A percentile compares a stretch with the other conserved stretches of the same genome.
phyloP scores from a whole-genome alignment of 495 filamentous ascomycete genomes.

The Echria macrotheca region DNA sequence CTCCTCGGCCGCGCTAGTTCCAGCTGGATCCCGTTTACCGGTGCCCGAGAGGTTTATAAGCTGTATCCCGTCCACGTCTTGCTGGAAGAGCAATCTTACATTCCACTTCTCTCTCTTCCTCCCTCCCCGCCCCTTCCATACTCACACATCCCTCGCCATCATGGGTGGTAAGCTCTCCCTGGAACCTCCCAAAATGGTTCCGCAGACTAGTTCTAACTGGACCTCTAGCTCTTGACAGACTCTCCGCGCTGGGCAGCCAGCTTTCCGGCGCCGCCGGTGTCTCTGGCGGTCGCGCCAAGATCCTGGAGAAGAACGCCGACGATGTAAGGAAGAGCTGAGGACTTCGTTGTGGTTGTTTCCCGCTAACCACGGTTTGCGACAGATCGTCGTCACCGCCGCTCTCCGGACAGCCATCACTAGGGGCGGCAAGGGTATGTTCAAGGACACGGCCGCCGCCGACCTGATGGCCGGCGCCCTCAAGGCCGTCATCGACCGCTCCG shows the following conservation, averaged over 20 bases:
- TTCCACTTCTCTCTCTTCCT: background rate
- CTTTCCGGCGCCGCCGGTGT: constrained; percentile 32
- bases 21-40: no score
- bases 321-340: constrained; percentile 33
- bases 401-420: constrained; percentile 89
- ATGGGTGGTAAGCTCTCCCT: constrained; percentile 29
- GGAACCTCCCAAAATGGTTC: no score
- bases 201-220: no score
- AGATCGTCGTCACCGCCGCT: constrained; percentile 88
- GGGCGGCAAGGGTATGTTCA: constrained; percentile 89
- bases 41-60: no score
- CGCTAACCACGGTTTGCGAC: background rate
- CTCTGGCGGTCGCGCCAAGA: constrained; percentile 38
- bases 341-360: constrained; percentile 6
- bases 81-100: background rate
- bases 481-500: constrained; percentile 73
- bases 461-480: constrained; percentile 79
- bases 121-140: background rate
- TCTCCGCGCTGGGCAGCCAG: constrained; percentile 43
- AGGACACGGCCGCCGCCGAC: constrained; percentile 85
- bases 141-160: constrained; percentile 8
- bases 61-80: constrained; percentile 1
- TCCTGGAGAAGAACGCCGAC: constrained; percentile 47
- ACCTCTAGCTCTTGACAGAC: constrained; percentile 45
- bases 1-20: no score